A percentile compares a stretch with the other conserved stretches of the same genome.
Evolutionary conservation across 768 basidiomycete genomes (phyloP).

Genomic region (Lactarius psammicola): DNA sequence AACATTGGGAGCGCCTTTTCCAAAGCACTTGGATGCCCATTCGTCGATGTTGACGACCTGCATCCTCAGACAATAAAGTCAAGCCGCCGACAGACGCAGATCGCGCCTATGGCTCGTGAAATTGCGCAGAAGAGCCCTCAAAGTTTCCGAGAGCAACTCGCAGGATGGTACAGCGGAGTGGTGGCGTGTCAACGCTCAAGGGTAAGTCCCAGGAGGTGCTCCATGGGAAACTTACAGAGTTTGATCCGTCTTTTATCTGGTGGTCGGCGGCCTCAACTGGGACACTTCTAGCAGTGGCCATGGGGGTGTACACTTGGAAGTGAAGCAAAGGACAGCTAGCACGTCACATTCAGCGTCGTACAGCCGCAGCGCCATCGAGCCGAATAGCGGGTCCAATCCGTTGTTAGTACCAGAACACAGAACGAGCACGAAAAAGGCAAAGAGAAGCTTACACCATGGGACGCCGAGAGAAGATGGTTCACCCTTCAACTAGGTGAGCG

Average conservation of each 20-base stretch:
- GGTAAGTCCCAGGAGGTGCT: constrained; percentile 77
- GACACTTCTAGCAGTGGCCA: background rate
- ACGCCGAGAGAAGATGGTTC: too few species aligned
- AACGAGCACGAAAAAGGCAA: too few species aligned
- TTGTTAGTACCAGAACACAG: too few species aligned
- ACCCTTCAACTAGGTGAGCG: too few species aligned
- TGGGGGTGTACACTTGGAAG: background rate
- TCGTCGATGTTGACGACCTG: constrained; percentile 86
- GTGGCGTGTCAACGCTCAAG: constrained; percentile 87
- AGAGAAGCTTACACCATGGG: too few species aligned
- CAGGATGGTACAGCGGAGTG: constrained; percentile 48
- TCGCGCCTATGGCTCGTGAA: constrained; percentile 80
- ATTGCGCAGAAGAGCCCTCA: constrained; percentile 65
- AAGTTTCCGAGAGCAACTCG: constrained; percentile 48
- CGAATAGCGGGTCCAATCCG: too few species aligned
- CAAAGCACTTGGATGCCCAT: constrained; percentile 59
- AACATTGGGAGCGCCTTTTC: constrained; percentile 61
- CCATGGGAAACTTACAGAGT: constrained; percentile 45
- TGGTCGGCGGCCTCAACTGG: background rate
- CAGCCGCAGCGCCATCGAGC: too few species aligned
- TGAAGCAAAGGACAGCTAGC: background rate
- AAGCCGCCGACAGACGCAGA: constrained; percentile 85
- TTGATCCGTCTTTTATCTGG: background rate
- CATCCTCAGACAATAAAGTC: constrained; percentile 73
- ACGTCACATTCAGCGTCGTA: too few species aligned